These are phyloP conservation scores for Wickerhamomyces ciferrii DNA, from an alignment of 805 yeast genomes.

Conservation along the genomic window DNA sequence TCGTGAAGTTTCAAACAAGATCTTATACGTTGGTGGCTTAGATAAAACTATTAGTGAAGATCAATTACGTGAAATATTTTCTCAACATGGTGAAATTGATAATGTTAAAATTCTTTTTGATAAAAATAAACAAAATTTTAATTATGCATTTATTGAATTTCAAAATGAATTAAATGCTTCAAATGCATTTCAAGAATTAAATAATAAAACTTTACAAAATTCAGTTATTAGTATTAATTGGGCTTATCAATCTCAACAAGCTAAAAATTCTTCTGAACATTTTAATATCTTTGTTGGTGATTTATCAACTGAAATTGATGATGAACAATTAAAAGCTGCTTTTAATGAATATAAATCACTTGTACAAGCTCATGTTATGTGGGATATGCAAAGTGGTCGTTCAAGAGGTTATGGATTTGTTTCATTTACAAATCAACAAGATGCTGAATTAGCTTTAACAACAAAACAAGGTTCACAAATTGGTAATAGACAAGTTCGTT, in stretches of 20 bases:
- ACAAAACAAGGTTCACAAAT: conserved; percentile 71
- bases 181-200: conserved; percentile 53
- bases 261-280: conserved; percentile 43
- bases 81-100: conserved; percentile 54
- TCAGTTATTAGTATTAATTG: conserved; percentile 63
- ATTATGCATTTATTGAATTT: conserved; percentile 83
- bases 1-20: conserved; percentile 67
- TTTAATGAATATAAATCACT: conserved; percentile 56
- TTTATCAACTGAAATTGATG: conserved; percentile 75
- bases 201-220: conserved; percentile 52
- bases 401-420: conserved; percentile 92
- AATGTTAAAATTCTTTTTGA: conserved; percentile 70
- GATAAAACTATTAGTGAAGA: conserved; percentile 64
- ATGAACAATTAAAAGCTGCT: conserved; percentile 56
- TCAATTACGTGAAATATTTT: conserved; percentile 53
- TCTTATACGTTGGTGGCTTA: conserved; percentile 73
- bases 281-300: conserved; percentile 85
- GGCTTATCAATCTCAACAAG: conserved; percentile 81
- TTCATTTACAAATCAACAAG: conserved; percentile 57
- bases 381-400: conserved; percentile 94
- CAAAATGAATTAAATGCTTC: conserved; percentile 52
- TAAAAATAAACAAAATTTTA: conserved; percentile 66
- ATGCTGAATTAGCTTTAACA: conserved; percentile 70
- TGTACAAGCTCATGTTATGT: conserved; percentile 88
- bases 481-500: conserved; percentile 72